A percentile compares a stretch with the other conserved stretches of the same genome.
Evolutionary conservation across 192 early-diverging fungal genomes (phyloP).

Genomic region (Coemansia sp.): DNA sequence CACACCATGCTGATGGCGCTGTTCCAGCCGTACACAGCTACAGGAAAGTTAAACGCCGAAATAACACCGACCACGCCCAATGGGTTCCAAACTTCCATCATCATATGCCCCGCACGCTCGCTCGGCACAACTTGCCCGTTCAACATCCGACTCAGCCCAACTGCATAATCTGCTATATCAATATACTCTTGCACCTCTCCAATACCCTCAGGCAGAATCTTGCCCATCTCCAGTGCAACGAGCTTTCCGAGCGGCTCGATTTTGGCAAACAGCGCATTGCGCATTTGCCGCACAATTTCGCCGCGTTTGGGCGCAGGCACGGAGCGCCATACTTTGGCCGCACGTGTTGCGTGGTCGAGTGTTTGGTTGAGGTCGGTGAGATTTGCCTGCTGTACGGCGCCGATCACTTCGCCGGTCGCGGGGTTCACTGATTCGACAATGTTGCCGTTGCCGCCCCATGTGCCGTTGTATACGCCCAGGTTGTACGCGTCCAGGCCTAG

Average conservation of each 20-base stretch:
- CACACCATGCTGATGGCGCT: slow-evolving; percentile 82
- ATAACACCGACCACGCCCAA: slow-evolving; percentile 90
- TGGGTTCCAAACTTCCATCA: slow-evolving; percentile 96
- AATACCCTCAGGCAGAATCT: slow-evolving; percentile 88
- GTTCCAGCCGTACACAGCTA: slow-evolving; percentile 94
- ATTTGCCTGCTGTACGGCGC: slow-evolving; percentile 67
- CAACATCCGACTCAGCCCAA: slow-evolving; percentile 80
- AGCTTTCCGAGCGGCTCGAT: slow-evolving; percentile 80
- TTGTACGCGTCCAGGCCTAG: slow-evolving; percentile 68
- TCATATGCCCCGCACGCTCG: slow-evolving; percentile 88
- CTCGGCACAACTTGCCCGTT: slow-evolving; percentile 82
- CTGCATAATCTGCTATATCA: slow-evolving; percentile 88
- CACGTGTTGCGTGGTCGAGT: slow-evolving; percentile 62
- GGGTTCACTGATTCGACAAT: slow-evolving; percentile 67
- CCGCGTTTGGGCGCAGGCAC: slow-evolving; percentile 86
- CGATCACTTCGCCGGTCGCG: slow-evolving; percentile 84
- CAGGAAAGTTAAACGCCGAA: slow-evolving; percentile 95
- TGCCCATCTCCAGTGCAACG: slow-evolving; percentile 92
- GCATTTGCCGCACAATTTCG: slow-evolving; percentile 86
- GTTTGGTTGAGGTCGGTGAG: slow-evolving; percentile 64
- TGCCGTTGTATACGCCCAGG: slow-evolving; percentile 75
- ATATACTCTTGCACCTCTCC: slow-evolving; percentile 98
- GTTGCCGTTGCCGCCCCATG: slow-evolving; percentile 67
- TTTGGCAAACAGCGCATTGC: slow-evolving; percentile 73
- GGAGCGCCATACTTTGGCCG: slow-evolving; percentile 65